Conservation (phyloP, 441 rosid genomes). For the Populus hybrid region DNA sequence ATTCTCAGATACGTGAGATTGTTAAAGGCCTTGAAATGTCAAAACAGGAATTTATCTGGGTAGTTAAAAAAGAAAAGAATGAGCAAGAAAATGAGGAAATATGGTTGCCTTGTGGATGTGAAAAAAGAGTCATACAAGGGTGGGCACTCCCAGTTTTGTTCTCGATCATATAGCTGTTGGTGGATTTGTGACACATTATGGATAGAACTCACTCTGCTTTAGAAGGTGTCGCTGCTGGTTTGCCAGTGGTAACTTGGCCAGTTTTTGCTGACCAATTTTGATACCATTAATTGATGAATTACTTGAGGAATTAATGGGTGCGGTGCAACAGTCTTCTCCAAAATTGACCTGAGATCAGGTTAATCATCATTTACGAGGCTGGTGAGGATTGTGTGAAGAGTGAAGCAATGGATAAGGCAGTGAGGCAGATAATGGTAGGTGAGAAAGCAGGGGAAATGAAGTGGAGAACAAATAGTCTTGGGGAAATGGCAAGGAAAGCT, state of each 20-base stretch:
- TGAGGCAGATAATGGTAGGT: constrained; percentile 24
- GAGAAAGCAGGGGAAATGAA: constrained; percentile 29
- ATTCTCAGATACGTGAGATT: constrained; percentile 2
- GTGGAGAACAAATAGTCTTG: constrained; percentile 16
- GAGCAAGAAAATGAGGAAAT: not conserved
- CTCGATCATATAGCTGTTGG: constrained; percentile 11
- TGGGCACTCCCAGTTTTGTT: constrained; percentile 16
- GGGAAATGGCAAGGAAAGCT: constrained; percentile 22
- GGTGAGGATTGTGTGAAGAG: constrained; percentile 15
- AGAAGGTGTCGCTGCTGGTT: constrained; percentile 13
- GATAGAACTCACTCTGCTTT: not conserved
- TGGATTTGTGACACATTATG: constrained; percentile 13
- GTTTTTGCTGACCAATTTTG: constrained; percentile 3
- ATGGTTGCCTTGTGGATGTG: constrained; percentile 6
- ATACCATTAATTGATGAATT: too few relatives aligned
- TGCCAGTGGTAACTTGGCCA: constrained; percentile 16
- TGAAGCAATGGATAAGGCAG: constrained; percentile 24
- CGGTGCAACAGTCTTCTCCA: constrained; percentile 18
- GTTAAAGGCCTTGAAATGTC: constrained; percentile 9
- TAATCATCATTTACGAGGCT: not conserved
- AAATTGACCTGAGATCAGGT: too few relatives aligned
- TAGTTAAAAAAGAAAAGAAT: not conserved
- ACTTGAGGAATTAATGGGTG: constrained; percentile 23
- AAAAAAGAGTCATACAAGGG: constrained; percentile 6
- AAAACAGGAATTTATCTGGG: constrained; percentile 10